Base-by-base conservation (phyloP, 176 grass and related monocot species). In the Tuctoria greenei region DNA sequence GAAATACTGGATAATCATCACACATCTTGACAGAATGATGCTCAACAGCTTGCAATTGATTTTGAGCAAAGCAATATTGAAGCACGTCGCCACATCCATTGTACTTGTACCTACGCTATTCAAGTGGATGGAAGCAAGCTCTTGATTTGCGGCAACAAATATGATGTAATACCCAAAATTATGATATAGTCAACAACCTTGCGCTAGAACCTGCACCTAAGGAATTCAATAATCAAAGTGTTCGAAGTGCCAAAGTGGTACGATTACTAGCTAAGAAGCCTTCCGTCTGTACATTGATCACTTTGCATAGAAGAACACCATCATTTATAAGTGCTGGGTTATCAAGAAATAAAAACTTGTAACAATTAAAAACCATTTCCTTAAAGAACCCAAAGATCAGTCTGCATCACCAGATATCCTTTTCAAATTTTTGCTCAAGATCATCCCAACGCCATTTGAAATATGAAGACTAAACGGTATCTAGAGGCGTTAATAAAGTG, bases 391-490 rank as follows among this genome's bases (percentile, higher is more conserved):
- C 31, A 67, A 72, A 79, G n/a, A 55, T 28, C 62, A 61, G 18
- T 35, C 25, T 55, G 35, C 31, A n/a, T 12, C 16, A 20, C 67
- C 1, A 79, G 61, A 69, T 20, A 9, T 34, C 18, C 1, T 17
- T 61, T 43, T n/a, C 51, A 10, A 20, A 4, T n/a, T 56, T 56
- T 69, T 20, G 24, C 47, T 37, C 43, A 79, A 69, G 18, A 83
- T 67, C 42, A 50, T 23, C n/a, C n/a, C 56, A 15, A 3, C 20
- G 11, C 41, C 24, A 20, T 50, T 17, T 31, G 15, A 49, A 75
- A 76, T 4, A 86, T 15, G 62, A 55, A 68, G 10, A 18, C 31
- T 64, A 20, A 62, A 44, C 64, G 65, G 55, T 81, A n/a, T 52
- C n/a, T 62, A 57, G 5, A 79, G 68, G 64, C 27, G 45, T 35